Conservation (phyloP, 768 basidiomycete species). For the Lactifluus hygrophoroides region DNA sequence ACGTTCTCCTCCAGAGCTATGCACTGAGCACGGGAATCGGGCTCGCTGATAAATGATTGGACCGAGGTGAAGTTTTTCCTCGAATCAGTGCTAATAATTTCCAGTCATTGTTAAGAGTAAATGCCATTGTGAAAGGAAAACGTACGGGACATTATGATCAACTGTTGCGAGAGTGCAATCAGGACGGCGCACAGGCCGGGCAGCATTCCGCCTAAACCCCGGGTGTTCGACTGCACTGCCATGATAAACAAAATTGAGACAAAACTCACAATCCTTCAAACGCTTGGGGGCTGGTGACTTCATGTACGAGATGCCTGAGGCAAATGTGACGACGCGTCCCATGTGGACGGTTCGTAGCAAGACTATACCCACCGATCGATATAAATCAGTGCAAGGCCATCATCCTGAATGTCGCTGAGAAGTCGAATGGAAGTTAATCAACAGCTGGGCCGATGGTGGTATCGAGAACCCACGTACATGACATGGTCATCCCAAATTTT, state of each 20-base stretch:
- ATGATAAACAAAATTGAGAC: not conserved
- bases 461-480: constrained; percentile 45
- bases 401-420: constrained; percentile 57
- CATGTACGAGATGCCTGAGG: constrained; percentile 48
- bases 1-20: constrained; percentile 56
- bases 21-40: constrained; percentile 51
- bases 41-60: constrained; percentile 44
- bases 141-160: constrained; percentile 49
- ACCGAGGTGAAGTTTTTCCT: constrained; percentile 45
- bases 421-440: not conserved
- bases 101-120: constrained; percentile 1
- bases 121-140: not conserved
- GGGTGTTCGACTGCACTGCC: not conserved
- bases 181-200: constrained; percentile 48
- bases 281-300: constrained; percentile 57
- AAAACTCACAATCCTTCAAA: constrained; percentile 43
- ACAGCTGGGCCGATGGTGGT: not conserved
- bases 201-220: constrained; percentile 35
- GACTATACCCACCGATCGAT: constrained; percentile 37
- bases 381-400: constrained; percentile 75
- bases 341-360: not conserved
- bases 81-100: constrained; percentile 34
- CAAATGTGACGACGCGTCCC: constrained; percentile 8
- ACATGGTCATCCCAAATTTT: constrained; percentile 98
- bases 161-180: constrained; percentile 58